These are phyloP conservation scores for Uronychia setigera DNA, from an alignment of 73 alveolate genomes.

Conservation along the genomic window DNA sequence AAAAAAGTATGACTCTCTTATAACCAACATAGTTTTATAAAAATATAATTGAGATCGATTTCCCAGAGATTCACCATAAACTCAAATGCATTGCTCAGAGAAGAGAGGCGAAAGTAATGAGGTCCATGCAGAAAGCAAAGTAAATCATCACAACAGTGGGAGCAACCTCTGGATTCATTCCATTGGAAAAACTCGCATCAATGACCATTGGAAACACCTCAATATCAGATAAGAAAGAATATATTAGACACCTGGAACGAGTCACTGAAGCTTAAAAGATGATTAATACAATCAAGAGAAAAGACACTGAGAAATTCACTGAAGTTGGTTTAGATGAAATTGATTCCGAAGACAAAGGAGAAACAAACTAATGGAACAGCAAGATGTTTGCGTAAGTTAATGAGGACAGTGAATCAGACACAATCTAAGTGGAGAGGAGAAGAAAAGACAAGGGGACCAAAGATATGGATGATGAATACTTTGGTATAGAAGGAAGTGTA, in stretches of 20 bases:
- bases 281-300: background rate
- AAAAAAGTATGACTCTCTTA: conserved; percentile 22
- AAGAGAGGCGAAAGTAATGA: conserved; percentile 37
- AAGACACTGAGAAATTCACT: background rate
- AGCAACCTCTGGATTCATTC: background rate
- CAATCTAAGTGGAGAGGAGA: background rate
- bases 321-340: background rate
- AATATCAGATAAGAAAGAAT: background rate
- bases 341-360: background rate
- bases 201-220: background rate
- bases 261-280: background rate
- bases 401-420: background rate
- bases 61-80: conserved; percentile 45
- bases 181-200: background rate
- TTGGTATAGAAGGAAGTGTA: background rate
- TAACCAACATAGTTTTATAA: conserved; percentile 26
- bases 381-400: background rate
- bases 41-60: conserved; percentile 48
- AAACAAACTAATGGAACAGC: too few species aligned
- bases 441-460: background rate
- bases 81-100: conserved; percentile 31
- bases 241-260: background rate
- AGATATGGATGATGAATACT: background rate
- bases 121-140: background rate
- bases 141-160: background rate